phyloP scores from a whole-genome alignment of 306 rosid genomes.

The Corylus americana region DNA sequence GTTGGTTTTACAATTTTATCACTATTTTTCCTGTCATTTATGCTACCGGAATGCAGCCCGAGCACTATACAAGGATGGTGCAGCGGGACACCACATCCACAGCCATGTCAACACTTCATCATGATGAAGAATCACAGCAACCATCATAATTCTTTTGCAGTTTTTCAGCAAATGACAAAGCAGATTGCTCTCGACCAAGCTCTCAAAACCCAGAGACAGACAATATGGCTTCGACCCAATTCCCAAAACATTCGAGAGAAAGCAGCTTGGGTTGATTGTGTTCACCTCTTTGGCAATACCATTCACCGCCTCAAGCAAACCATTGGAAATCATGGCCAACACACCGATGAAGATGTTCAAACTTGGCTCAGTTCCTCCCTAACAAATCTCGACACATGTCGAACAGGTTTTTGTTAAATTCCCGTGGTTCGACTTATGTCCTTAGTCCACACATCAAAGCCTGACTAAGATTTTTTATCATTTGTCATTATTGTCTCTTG shows the following conservation, averaged over 20 bases:
- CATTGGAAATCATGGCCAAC: not conserved
- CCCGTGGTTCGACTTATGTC: too few relatives aligned
- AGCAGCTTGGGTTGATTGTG: not conserved
- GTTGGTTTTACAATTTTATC: slow-evolving; percentile 5
- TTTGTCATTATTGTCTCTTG: too few relatives aligned
- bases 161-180: not conserved
- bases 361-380: slow-evolving; percentile 12
- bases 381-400: slow-evolving; percentile 13
- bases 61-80: not conserved
- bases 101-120: not conserved
- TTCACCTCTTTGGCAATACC: not conserved
- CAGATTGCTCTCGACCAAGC: not conserved
- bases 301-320: not conserved
- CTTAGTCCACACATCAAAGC: too few relatives aligned
- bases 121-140: not conserved
- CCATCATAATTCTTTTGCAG: not conserved
- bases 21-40: not conserved
- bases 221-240: not conserved
- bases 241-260: not conserved
- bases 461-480: too few relatives aligned
- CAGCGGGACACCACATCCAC: not conserved
- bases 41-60: not conserved
- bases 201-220: not conserved
- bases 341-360: not conserved
- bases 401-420: not conserved